These are phyloP conservation scores for Vishniacozyma victoriae DNA, from an alignment of 768 basidiomycete species.

Conservation along the genomic window DNA sequence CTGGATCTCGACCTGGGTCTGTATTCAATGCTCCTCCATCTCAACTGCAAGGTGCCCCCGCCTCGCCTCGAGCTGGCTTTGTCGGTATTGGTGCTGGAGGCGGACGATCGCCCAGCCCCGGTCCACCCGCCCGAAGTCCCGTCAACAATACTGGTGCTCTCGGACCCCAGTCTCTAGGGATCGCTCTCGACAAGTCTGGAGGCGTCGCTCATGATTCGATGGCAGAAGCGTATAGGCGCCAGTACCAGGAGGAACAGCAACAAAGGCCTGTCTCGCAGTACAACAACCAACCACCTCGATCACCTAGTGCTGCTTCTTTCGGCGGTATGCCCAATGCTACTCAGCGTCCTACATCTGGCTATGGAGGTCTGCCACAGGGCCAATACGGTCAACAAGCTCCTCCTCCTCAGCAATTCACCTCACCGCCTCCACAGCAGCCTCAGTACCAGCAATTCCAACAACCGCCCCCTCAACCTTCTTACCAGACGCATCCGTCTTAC, in stretches of 20 bases:
- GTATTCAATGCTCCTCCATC: conserved; percentile 15
- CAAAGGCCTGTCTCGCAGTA: conserved; percentile 8
- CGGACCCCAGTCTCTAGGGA: conserved; percentile 69
- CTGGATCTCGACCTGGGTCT: conserved; percentile 27
- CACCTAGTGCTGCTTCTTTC: conserved; percentile 5
- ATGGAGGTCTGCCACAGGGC: conserved; percentile 8
- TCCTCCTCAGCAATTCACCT: conserved; percentile 3
- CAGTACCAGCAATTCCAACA: conserved; percentile 7
- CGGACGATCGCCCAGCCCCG: conserved; percentile 50
- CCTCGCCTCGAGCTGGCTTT: conserved; percentile 54
- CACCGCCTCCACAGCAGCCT: background rate
- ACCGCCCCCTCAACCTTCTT: conserved; percentile 8
- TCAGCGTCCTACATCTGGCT: conserved; percentile 22
- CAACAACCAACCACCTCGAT: conserved; percentile 3
- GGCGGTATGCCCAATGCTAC: background rate
- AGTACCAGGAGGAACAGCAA: conserved; percentile 35
- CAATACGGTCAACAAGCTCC: conserved; percentile 8
- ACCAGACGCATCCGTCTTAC: conserved; percentile 10
- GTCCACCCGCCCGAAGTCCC: conserved; percentile 36
- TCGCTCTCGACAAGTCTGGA: conserved; percentile 71
- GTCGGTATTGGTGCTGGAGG: conserved; percentile 68
- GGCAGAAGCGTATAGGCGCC: conserved; percentile 39
- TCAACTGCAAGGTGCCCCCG: conserved; percentile 38
- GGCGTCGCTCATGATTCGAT: conserved; percentile 67
- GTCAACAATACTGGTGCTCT: conserved; percentile 53